A percentile compares a stretch with the other conserved stretches of the same genome.
phyloP scores from a whole-genome alignment of 352 stramenopile species.

The Phytophthora megakarya region DNA sequence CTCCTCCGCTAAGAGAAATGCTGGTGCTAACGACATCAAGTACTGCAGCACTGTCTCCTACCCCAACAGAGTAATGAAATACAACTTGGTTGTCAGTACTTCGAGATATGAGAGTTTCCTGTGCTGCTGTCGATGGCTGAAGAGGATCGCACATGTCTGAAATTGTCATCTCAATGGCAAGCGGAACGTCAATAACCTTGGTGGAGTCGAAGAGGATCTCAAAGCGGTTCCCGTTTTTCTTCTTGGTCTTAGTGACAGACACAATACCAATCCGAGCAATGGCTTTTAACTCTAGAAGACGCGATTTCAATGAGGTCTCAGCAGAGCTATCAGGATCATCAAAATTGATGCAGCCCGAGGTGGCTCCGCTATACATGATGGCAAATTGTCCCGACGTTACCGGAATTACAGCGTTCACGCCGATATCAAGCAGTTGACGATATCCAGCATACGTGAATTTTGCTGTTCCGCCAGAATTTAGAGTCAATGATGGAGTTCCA shows the following conservation, averaged over 20 bases:
- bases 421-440: conserved; percentile 72
- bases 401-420: conserved; percentile 51
- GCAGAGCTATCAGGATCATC: conserved; percentile 48
- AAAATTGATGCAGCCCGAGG: conserved; percentile 60
- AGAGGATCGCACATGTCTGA: conserved; percentile 67
- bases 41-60: conserved; percentile 30
- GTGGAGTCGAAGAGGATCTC: conserved; percentile 60
- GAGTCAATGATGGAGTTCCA: conserved; percentile 42
- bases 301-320: conserved; percentile 47
- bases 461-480: conserved; percentile 60
- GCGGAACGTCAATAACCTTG: conserved; percentile 47
- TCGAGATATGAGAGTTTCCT: conserved; percentile 45
- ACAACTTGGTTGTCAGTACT: conserved; percentile 46
- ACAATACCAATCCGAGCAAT: conserved; percentile 56
- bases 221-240: conserved; percentile 69
- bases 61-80: conserved; percentile 65
- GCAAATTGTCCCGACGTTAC: conserved; percentile 71
- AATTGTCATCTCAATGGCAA: conserved; percentile 38
- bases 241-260: conserved; percentile 43
- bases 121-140: conserved; percentile 38
- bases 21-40: conserved; percentile 37
- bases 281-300: conserved; percentile 47
- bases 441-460: conserved; percentile 56
- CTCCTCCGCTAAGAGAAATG: conserved; percentile 34
- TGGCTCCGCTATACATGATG: conserved; percentile 43